Conservation (phyloP, 208 protist genomes). For the Angomonas ambiguus region DNA sequence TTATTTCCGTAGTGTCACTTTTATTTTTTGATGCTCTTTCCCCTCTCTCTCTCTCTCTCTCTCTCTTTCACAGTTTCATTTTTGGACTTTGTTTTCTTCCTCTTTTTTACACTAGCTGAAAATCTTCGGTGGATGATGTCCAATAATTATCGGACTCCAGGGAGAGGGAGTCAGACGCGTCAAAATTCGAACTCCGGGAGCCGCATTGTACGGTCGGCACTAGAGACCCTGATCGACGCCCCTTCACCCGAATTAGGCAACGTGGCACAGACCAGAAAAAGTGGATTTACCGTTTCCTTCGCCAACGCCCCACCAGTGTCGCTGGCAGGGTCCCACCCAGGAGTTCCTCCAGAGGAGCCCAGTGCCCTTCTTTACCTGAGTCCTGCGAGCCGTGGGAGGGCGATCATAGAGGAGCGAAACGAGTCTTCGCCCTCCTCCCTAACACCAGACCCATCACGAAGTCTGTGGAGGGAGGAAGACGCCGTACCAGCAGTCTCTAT, state of each 20-base stretch:
- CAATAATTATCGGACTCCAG: slow-evolving; percentile 5
- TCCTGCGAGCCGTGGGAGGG: slow-evolving; percentile 6
- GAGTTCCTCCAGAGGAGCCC: slow-evolving; percentile 39
- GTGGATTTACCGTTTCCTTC: not conserved
- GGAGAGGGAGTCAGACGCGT: not conserved
- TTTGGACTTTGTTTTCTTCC: not conserved
- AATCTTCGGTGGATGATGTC: too few relatives aligned
- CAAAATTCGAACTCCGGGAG: slow-evolving; percentile 26
- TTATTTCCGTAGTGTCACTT: too few relatives aligned
- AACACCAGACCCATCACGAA: too few relatives aligned
- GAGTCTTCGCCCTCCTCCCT: too few relatives aligned
- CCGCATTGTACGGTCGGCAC: slow-evolving; percentile 67
- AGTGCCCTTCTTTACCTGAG: slow-evolving; percentile 66
- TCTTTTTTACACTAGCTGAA: not conserved
- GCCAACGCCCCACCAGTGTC: slow-evolving; percentile 3
- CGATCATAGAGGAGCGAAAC: too few relatives aligned
- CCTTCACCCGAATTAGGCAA: slow-evolving; percentile 40
- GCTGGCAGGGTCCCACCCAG: too few relatives aligned
- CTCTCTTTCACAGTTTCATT: slow-evolving; percentile 11
- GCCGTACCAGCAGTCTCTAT: too few relatives aligned
- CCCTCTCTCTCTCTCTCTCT: slow-evolving; percentile 1
- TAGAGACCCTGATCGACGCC: slow-evolving; percentile 59
- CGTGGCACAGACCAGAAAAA: not conserved
- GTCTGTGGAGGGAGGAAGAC: too few relatives aligned
- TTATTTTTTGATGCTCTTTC: too few relatives aligned